Evolutionary conservation across 257 asterid species (phyloP), one percentile per base, ranked within the genome.

Genomic region (Capsicum pubescens): DNA sequence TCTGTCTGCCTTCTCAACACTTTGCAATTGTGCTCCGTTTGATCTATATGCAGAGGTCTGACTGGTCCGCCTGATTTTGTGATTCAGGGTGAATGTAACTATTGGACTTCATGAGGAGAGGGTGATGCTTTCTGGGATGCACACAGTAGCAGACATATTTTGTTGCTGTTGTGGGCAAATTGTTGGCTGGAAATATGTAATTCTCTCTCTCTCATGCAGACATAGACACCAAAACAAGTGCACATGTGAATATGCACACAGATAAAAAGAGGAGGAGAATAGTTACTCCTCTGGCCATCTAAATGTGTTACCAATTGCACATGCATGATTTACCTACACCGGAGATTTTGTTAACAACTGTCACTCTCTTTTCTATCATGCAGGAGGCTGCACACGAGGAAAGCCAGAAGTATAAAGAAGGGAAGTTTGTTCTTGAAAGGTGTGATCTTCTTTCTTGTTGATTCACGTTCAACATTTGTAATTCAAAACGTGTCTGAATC

Each of bases 141-240:
- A 95, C 79, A 94, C 95, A 0, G 93, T 95, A 2, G 93, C 97
- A 2, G 99, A 95, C 82, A 89, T 93, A 36, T 95, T 88, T 87
- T 95, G 99, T 88, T 90, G 94, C 90, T 89, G 85, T 85, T 95
- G 99, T 35, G 95, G 98, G 57, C 95, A 93, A 60, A 87, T 89
- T 52, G 90, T 94, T 70, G 98, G 99, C 74, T 95, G 99, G 98
- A 95, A 95, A 95, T 94, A 94, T 46, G 98, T 95, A 76, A 12
- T 76, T 87, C 86, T 64, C 76, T 9, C 82, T 13, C 85, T 76
- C 84, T 83, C 56, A 26, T 26, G 81, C 54, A 52, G 81, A 46
- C 5, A 39, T 69, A 71, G 57, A 46, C 2, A 13, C 63, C 54
- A 68, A 68, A 68, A 14, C 81, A 76, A 52, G 26, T 6, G 61